Conservation (phyloP, 2,329 filamentous ascomycete genomes). For the Aureobasidium sp. region DNA sequence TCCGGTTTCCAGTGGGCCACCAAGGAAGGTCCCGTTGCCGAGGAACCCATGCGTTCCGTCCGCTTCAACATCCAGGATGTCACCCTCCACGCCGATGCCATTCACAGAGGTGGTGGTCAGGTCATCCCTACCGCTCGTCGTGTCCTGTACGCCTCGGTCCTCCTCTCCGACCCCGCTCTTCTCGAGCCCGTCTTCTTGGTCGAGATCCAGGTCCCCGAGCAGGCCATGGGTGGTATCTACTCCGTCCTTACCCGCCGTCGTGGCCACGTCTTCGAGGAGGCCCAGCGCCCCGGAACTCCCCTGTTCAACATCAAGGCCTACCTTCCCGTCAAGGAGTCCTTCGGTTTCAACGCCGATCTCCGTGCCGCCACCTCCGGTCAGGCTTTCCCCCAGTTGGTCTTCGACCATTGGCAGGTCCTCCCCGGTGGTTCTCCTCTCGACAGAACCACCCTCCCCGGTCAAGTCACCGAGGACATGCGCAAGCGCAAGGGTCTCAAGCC, state of each 20-base stretch:
- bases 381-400: slow-evolving; percentile 97
- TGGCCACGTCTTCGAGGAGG: slow-evolving; percentile 98
- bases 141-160: slow-evolving; percentile 87
- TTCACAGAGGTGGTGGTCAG: slow-evolving; percentile 98
- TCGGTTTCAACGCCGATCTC: slow-evolving; percentile 98
- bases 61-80: slow-evolving; percentile 99
- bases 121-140: slow-evolving; percentile 96
- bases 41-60: slow-evolving; percentile 95
- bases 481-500: slow-evolving; percentile 99
- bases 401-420: slow-evolving; percentile 97
- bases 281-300: slow-evolving; percentile 96
- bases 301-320: slow-evolving; percentile 99
- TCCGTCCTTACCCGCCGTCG: slow-evolving; percentile 94
- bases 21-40: slow-evolving; percentile 91
- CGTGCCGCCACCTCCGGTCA: slow-evolving; percentile 89
- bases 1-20: slow-evolving; percentile 99
- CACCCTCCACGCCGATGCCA: slow-evolving; percentile 97
- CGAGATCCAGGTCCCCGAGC: slow-evolving; percentile 98
- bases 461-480: slow-evolving; percentile 80
- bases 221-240: slow-evolving; percentile 99
- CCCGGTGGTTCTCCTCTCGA: slow-evolving; percentile 91
- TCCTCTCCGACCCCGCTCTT: slow-evolving; percentile 84
- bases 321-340: slow-evolving; percentile 92
- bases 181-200: slow-evolving; percentile 98
- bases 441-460: slow-evolving; percentile 68